Base-by-base conservation (phyloP, 2,329 filamentous ascomycete species). In the Xylariaceae sp. region DNA sequence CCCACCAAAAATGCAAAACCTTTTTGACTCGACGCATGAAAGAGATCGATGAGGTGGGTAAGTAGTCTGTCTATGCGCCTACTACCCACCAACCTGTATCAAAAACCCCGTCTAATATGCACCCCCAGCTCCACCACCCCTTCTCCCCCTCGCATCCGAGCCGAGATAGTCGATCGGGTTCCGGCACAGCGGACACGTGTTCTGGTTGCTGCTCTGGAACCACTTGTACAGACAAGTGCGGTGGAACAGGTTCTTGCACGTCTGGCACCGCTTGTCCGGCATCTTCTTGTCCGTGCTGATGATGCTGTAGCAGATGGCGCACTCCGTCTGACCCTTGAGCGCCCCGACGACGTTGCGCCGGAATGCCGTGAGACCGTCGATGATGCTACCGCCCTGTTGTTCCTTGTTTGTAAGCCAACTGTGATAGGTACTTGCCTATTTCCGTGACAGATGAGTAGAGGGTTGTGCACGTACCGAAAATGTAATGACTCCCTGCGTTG, bases 281-380 rank as follows among this genome's bases (percentile, higher is more conserved):
- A 94, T 78, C 62, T 85, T 84, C 69, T 86, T 86, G 61, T 96
- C 89, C 6, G 78, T 79, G 13, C 87, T 87, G 48, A 98, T 87
- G 57, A 98, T 88, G 43, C 83, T 88, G 68, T 97, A 97, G 69
- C 90, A 97, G 59, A 97, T 97, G 8, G 92, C 88, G 59, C 92
- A 98, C 63, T 98, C 92, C 14, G 77, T 85, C 64, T 97, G 89
- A 24, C 89, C 92, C 66, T 94, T 92, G 50, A 98, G 73, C 3
- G 87, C 86, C 1, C 88, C 87, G 11, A 83, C 77, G 9, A 98
- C 83, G 60, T 97, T 97, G 47, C 83, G 78, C 48, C 85, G 80
- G 71, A 94, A 97, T 7, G 87, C 81, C 9, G 82, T 73, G 19
- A 98, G 69, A 2, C 89, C 92, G 52, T 97, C 90, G 38, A 89